Evolutionary conservation across 2,329 filamentous ascomycete species (phyloP).

Genomic region (Aureobasidium subglaciale): DNA sequence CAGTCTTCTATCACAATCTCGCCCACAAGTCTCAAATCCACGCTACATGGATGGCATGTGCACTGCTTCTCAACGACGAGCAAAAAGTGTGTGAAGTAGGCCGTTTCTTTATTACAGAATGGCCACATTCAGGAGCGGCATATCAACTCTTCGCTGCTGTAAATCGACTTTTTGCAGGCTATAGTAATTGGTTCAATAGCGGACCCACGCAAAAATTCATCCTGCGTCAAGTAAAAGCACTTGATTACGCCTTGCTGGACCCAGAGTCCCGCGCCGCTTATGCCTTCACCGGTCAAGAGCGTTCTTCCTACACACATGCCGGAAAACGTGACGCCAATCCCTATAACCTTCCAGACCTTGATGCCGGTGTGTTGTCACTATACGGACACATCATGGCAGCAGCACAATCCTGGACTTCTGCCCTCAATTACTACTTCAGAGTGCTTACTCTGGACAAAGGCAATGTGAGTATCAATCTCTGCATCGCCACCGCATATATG

Average conservation of each 20-base stretch:
- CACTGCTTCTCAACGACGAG: slow-evolving; percentile 69
- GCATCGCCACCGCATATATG: slow-evolving; percentile 75
- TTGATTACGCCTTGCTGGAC: slow-evolving; percentile 63
- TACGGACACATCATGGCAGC: slow-evolving; percentile 87
- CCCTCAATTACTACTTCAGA: slow-evolving; percentile 78
- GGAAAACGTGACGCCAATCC: slow-evolving; percentile 27
- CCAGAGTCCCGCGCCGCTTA: slow-evolving; percentile 41
- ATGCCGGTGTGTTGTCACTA: slow-evolving; percentile 74
- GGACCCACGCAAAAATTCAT: slow-evolving; percentile 85
- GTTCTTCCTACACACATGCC: slow-evolving; percentile 33
- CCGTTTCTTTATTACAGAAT: slow-evolving; percentile 78
- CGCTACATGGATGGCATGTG: slow-evolving; percentile 51
- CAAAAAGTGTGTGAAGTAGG: slow-evolving; percentile 68
- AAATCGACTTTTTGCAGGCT: slow-evolving; percentile 68
- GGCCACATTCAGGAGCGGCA: slow-evolving; percentile 70
- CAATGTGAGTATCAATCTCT: slow-evolving; percentile 73
- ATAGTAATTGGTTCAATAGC: slow-evolving; percentile 67
- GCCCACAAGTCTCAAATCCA: slow-evolving; percentile 23
- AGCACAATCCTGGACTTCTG: slow-evolving; percentile 74
- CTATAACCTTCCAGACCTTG: slow-evolving; percentile 44
- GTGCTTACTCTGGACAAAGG: slow-evolving; percentile 60
- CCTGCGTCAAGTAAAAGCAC: slow-evolving; percentile 80
- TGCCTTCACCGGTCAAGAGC: slow-evolving; percentile 33
- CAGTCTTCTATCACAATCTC: slow-evolving; percentile 63
- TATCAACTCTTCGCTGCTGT: slow-evolving; percentile 77